Evolutionary conservation across 805 yeast species (phyloP), one percentile per base, ranked within the genome.

Genomic region (Wickerhamiella spandovensis): DNA sequence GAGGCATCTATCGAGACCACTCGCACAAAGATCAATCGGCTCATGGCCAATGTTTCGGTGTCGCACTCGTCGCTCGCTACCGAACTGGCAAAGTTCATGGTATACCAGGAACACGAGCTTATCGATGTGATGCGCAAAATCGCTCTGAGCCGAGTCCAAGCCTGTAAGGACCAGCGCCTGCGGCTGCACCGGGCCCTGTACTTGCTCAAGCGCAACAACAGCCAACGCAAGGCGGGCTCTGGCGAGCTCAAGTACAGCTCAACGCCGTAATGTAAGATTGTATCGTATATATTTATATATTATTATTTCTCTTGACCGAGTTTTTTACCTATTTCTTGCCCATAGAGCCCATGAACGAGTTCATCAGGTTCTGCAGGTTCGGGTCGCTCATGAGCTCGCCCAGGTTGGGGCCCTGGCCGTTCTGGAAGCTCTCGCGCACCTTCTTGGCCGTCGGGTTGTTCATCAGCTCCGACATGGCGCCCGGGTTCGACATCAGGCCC

Each of bases 401-500:
- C 65, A 88, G 64, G 57, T 74, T 77, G 50, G 88, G 88, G 64
- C 60, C 56, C 71, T 82, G 51, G 79, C 90, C 90, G 49, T 79
- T 69, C 24, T 84, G 81, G 65, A 86, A 72, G 52, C 73, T 77
- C 57, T 79, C 78, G 44, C 95, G 95, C 95, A 89, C 84, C 64
- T 81, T 82, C 62, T 79, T 79, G 24, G 88, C 63, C 57, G 80
- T 77, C 18, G 96, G 96, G 66, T 86, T 84, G 66, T 70, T 77
- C 85, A 89, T 77, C 63, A 89, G 68, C 46, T 79, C 78, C 53
- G 70, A 72, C 72, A 88, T 68, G 46, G 92, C 86, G 35, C 70
- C 74, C 37, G 97, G 96, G 64, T 88, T 80, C 48, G 79, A 77
- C 95, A 87, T 85, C 79, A 87, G 73, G 62, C 77, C 76, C 67